A percentile compares a stretch with the other conserved stretches of the same genome.
Conservation (phyloP, 331 rosid species). For the Quercus lobata region DNA sequence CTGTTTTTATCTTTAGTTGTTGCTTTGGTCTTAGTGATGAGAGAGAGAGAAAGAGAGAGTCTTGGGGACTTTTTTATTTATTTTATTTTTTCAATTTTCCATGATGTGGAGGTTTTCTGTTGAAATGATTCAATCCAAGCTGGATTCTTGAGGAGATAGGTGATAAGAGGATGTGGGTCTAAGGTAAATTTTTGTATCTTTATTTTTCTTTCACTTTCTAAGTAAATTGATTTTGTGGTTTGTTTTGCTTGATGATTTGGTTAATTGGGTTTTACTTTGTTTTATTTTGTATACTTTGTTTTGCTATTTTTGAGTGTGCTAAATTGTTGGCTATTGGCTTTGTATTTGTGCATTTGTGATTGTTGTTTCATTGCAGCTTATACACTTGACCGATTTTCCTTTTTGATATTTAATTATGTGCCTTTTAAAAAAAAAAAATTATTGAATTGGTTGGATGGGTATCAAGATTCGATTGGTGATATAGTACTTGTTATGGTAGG, state of each 20-base stretch:
- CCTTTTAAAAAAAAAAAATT: background rate
- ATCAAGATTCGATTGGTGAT: conserved; percentile 25
- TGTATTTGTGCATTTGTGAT: conserved; percentile 22
- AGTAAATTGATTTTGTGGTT: conserved; percentile 21
- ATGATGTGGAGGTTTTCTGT: conserved; percentile 31
- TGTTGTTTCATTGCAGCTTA: conserved; percentile 33
- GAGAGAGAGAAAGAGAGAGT: conserved; percentile 36
- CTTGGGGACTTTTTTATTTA: background rate
- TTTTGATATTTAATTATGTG: background rate
- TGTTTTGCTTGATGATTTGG: conserved; percentile 19
- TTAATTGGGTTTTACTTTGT: conserved; percentile 26
- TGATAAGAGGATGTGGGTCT: conserved; percentile 61
- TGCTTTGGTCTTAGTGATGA: conserved; percentile 31
- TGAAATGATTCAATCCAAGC: conserved; percentile 48
- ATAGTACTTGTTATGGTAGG: conserved; percentile 23
- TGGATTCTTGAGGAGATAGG: conserved; percentile 41
- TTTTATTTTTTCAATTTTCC: conserved; percentile 18
- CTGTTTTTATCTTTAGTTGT: conserved; percentile 21
- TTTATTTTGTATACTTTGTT: conserved; percentile 16
- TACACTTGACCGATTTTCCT: conserved; percentile 6
- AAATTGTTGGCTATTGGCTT: conserved; percentile 16
- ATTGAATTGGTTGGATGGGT: conserved; percentile 9
- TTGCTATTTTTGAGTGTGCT: conserved; percentile 8
- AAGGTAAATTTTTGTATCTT: conserved; percentile 52
- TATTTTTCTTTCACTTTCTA: conserved; percentile 8